Evolutionary conservation across 352 stramenopile species (phyloP), one percentile per base, ranked within the genome.

Genomic region (Globisporangium nagaii): DNA sequence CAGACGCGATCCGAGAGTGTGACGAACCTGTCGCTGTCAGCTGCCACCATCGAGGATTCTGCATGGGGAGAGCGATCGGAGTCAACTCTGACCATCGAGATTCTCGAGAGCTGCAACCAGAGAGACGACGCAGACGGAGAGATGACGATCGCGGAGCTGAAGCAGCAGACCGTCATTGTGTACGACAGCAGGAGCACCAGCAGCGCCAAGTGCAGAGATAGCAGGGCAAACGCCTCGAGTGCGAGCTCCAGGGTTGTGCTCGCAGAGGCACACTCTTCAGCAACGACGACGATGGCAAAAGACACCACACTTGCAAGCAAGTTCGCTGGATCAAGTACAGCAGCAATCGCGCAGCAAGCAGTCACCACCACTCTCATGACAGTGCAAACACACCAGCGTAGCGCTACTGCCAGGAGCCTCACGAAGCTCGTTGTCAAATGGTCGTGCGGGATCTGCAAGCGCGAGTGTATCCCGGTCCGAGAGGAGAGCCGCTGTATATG

Each of bases 401-500:
- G 6, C 10, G 32, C 11, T 49, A 22, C 28, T 5, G 37, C 24
- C 27, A 58, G 37, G 31, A 49, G 19, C 44, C 51, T 56, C 35
- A 75, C 45, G 24, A 82, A 87, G 41, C 63, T 68, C 22, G 48
- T 82, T 4, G 71, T 85, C n/a, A 73, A 84, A 41, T 92, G 79
- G 81, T 77, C 56, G 3, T 92, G 84, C 53, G 54, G 36, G 15
- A 48, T 39, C 15, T 92, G 79, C 62, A 49, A 89, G 24, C 73
- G 73, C 31, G 81, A 93, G 56, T 90, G 81, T 56, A 88, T 92
- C 42, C 77, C 81, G 9, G 53, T 93, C 35, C 75, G 81, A 6
- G 77, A 92, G 48, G 79, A 90, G 47, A 91, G 74, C 31, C 78
- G 79, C 42, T 92, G 79, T 52, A 43, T 93, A 3, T 93, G 81